Evolutionary conservation across 805 yeast genomes (phyloP), one percentile per base, ranked within the genome.

Genomic region (Candida multigemmis): DNA sequence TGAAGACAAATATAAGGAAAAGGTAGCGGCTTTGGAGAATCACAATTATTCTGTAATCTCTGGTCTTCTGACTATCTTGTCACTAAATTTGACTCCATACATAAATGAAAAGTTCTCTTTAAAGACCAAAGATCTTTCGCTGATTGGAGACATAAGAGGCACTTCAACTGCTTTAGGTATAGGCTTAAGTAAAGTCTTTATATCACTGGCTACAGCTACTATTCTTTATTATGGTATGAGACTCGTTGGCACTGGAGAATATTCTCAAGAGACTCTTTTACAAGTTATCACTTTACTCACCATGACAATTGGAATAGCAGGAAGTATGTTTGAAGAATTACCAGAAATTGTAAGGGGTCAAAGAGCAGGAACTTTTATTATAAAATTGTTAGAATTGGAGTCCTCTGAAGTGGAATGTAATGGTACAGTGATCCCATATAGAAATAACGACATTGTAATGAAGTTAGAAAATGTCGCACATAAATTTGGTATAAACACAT

Each of bases 271-370:
- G n/a, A 71, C 68, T 34, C 60, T 82, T 40, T 60, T 89, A 56
- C 71, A 74, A 40, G 82, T 87, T 0, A 67, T 83, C 28, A 68
- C 87, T 1, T 48, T 91, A 33, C 54, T 89, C 14, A 55, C 85
- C 2, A 84, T 89, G 45, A 75, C 95, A 0, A 57, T 84, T 16
- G 65, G 76, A 26, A 71, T 75, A 9, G 71, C 89, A 11, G 66
- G 76, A 4, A 57, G 65, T 12, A 42, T 82, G 14, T 53, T 86
- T 22, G 50, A 65, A 10, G 74, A 77, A 32, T 56, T 87, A n/a
- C 95, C 97, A 0, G 82, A 78, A 33, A 66, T 86, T 3, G 69
- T 79, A 12, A 69, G 86, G 32, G 95, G 94, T 1, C 77, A 83
- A 43, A 56, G 87, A 40, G 84, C 83, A 7, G 84, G 77, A 0